Conservation (phyloP, 306 rosid species). For the Potentilla sterilis region DNA sequence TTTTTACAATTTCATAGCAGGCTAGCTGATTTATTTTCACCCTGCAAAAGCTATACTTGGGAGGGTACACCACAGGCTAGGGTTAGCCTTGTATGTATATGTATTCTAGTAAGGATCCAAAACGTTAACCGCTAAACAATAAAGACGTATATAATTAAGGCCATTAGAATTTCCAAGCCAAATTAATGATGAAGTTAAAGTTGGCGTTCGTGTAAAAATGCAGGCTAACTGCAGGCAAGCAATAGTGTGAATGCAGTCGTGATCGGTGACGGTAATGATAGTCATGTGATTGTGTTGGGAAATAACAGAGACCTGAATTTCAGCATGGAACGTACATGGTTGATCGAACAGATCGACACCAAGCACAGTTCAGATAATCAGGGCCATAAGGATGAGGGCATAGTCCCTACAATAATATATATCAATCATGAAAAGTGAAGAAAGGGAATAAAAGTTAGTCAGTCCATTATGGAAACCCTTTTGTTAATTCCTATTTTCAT, state of each 20-base stretch:
- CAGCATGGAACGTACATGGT: conserved; percentile 14
- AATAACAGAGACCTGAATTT: background rate
- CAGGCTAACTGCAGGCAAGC: background rate
- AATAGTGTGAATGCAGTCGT: background rate
- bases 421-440: conserved; percentile 43
- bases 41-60: background rate
- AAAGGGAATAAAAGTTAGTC: conserved; percentile 25
- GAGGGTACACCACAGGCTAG: background rate
- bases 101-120: background rate
- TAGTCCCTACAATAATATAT: conserved; percentile 9
- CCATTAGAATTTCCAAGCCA: background rate
- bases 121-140: background rate
- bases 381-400: conserved; percentile 8
- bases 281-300: conserved; percentile 11
- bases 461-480: conserved; percentile 38
- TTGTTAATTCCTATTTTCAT: conserved; percentile 32
- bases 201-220: too few relatives aligned
- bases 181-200: background rate
- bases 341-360: conserved; percentile 14
- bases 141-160: background rate
- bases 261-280: background rate
- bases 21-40: background rate
- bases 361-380: background rate
- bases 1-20: background rate
- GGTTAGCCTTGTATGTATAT: background rate